Evolutionary conservation across 1,139 yeast species (phyloP), one percentile per base, ranked within the genome.

Genomic region (Suhomyces maxii): DNA sequence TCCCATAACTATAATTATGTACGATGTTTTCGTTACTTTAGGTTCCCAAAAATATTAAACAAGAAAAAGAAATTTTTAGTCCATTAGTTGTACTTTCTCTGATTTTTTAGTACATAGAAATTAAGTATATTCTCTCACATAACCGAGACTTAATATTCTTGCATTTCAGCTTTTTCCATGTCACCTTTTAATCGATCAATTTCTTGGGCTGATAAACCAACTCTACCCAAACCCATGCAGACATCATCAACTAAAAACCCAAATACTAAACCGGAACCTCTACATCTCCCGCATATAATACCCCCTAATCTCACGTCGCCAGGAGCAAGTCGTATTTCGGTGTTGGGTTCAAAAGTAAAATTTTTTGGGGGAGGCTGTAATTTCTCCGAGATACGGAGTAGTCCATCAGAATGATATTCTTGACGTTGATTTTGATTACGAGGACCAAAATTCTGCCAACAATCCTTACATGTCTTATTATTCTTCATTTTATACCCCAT

Each of bases 291-390:
- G 66, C 97, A 89, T 6, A 84, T 57, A 1, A 73, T 63, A 2
- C 97, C 96, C 1, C 96, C 96, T 11, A 89, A 68, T 26, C 90
- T 63, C 0, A 96, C 95, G 55, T 89, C 96, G 1, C 96, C 96
- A 0, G 96, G 95, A 10, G 59, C 65, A 1, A 87, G 86, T 31
- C 80, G 67, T 11, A 78, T 42, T 0, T 40, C 32, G 25, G 39
- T 28, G 13, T 44, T 26, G 1, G 44, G 25, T 12, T 34, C 30
- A 12, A 38, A 33, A 37, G 8, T 8, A 34, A 26, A 31, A 40
- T n/a, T 14, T 25, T 4, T 9, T 6, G 34, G 23, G 14, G 34
- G 26, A 33, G 26, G 30, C 8, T 23, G 13, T 26, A 25, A 23
- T n/a, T 37, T 31, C 28, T 34, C 33, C 7, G 42, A 18, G 9